phyloP scores from a whole-genome alignment of 306 rosid genomes.

The Prunus mongolica region DNA sequence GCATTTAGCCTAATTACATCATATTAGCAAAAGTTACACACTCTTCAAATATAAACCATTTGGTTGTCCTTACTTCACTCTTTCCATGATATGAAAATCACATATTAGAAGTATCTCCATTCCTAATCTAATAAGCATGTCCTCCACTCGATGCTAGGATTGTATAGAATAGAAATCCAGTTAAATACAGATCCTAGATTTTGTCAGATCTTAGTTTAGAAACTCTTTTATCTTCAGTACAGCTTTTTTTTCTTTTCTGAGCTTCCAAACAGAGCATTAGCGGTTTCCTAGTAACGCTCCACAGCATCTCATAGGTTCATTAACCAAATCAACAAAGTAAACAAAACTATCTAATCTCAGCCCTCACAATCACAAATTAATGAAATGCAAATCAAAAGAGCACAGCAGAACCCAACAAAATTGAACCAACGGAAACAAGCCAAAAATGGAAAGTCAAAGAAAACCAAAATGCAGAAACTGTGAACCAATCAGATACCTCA shows the following conservation, averaged over 20 bases:
- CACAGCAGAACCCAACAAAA: background rate
- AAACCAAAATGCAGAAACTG: background rate
- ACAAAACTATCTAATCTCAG: background rate
- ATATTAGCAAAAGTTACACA: background rate
- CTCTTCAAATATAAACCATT: background rate
- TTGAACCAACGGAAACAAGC: background rate
- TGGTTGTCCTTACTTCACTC: background rate
- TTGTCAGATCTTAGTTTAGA: slow-evolving; percentile 21
- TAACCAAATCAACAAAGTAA: background rate
- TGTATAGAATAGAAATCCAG: background rate
- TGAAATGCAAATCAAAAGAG: slow-evolving; percentile 6
- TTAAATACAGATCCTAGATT: slow-evolving; percentile 9
- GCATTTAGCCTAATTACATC: background rate
- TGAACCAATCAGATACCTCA: slow-evolving; percentile 36
- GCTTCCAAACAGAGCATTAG: slow-evolving; percentile 9
- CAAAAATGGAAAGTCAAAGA: background rate
- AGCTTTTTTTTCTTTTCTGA: background rate
- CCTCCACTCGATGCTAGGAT: background rate
- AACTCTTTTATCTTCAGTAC: background rate
- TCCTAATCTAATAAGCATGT: background rate
- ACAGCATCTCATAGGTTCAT: too few relatives aligned
- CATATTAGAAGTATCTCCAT: background rate
- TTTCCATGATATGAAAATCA: background rate
- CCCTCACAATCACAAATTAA: background rate
- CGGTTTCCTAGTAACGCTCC: background rate